Evolutionary conservation across 2,329 filamentous ascomycete species (phyloP).

Genomic region (Lasiodiplodia sp.): DNA sequence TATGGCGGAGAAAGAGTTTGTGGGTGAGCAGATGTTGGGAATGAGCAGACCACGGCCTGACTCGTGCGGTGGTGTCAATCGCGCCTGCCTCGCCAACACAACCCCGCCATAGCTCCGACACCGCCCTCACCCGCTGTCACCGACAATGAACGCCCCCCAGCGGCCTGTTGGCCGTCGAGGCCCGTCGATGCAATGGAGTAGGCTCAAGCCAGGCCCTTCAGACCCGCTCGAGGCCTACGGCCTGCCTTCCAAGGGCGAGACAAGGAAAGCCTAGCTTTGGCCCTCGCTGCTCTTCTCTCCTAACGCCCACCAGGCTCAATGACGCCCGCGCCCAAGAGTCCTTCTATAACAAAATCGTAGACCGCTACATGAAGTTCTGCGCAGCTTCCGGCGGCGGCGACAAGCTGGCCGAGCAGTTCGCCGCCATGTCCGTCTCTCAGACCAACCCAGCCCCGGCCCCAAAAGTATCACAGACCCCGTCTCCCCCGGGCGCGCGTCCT

Average conservation of each 20-base stretch:
- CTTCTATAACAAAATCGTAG: slow-evolving; percentile 87
- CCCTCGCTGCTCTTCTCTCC: slow-evolving; percentile 7
- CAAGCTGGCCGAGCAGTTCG: slow-evolving; percentile 77
- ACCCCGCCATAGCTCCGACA: not conserved
- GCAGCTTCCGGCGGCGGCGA: slow-evolving; percentile 74
- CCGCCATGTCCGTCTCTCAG: slow-evolving; percentile 61
- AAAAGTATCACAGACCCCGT: slow-evolving; percentile 33
- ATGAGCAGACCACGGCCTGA: not conserved
- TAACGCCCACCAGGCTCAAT: slow-evolving; percentile 47
- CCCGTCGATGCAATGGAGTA: slow-evolving; percentile 48
- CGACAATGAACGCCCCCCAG: slow-evolving; percentile 33
- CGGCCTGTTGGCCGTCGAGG: slow-evolving; percentile 47
- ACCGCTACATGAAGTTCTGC: slow-evolving; percentile 90
- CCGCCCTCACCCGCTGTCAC: not conserved
- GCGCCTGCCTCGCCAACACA: not conserved
- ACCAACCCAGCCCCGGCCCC: slow-evolving; percentile 28
- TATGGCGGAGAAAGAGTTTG: not conserved
- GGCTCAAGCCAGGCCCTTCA: slow-evolving; percentile 73
- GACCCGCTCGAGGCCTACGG: slow-evolving; percentile 85
- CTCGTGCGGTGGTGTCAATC: not conserved
- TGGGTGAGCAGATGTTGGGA: not conserved
- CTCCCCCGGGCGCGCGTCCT: slow-evolving; percentile 28
- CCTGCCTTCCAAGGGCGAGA: slow-evolving; percentile 90
- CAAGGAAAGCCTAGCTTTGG: slow-evolving; percentile 61
- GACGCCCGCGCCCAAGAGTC: slow-evolving; percentile 80